These are phyloP conservation scores for Phytopythium litorale DNA, from an alignment of 352 stramenopile genomes.

Conservation along the genomic window DNA sequence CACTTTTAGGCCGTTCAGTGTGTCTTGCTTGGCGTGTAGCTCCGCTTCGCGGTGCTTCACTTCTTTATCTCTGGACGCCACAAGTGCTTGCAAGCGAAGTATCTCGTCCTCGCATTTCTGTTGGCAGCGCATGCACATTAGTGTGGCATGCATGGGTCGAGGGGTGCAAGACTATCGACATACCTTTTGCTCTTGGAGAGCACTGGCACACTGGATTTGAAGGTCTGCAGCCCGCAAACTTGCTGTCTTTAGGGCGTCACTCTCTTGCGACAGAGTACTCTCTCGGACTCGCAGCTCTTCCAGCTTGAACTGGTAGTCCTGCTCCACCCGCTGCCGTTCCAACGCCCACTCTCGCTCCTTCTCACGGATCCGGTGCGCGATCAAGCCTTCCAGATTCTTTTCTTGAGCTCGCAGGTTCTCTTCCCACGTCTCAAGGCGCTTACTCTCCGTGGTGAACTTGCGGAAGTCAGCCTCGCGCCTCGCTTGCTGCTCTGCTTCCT, in stretches of 20 bases:
- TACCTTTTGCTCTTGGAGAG: conserved; percentile 3
- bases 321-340: conserved; percentile 28
- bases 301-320: conserved; percentile 24
- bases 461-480: conserved; percentile 44
- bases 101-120: conserved; percentile 9
- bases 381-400: conserved; percentile 33
- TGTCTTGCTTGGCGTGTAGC: conserved; percentile 1
- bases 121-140: background rate
- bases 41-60: conserved; percentile 18
- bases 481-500: conserved; percentile 46
- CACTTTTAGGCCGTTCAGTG: conserved; percentile 4
- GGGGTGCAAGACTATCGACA: background rate
- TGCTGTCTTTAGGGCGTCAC: conserved; percentile 19
- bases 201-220: background rate
- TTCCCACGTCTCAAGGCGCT: conserved; percentile 45
- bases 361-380: conserved; percentile 36
- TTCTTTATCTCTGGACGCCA: conserved; percentile 12
- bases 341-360: conserved; percentile 48
- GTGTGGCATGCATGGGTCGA: background rate
- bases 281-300: conserved; percentile 32
- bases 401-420: conserved; percentile 41
- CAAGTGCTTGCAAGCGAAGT: background rate
- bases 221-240: conserved; percentile 3
- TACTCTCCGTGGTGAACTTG: conserved; percentile 36
- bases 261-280: conserved; percentile 14